These are phyloP conservation scores for Diaporthe longicolla DNA, from an alignment of 2,329 filamentous ascomycete species.

Conservation along the genomic window DNA sequence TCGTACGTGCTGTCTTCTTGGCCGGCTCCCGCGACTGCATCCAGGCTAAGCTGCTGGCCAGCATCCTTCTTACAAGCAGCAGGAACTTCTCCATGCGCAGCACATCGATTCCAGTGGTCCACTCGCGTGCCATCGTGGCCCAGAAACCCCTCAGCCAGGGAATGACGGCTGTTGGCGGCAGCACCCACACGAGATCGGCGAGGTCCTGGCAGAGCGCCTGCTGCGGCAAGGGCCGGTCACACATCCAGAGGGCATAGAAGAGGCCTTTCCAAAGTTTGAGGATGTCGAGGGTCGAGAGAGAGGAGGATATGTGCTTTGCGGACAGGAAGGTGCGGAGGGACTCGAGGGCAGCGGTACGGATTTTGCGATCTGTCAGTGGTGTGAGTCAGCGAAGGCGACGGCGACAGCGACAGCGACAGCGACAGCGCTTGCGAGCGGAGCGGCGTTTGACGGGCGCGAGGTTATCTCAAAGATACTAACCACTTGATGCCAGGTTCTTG, in stretches of 20 bases:
- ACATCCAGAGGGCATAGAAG: slow-evolving; percentile 95
- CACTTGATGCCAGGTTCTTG: slow-evolving; percentile 86
- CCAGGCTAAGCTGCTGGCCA: slow-evolving; percentile 77
- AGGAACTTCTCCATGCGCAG: slow-evolving; percentile 94
- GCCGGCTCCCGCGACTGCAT: slow-evolving; percentile 51
- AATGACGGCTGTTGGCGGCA: slow-evolving; percentile 62
- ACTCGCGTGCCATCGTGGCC: slow-evolving; percentile 78
- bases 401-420: slow-evolving; percentile 1
- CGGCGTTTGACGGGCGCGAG: neutral
- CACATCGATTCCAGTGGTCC: slow-evolving; percentile 76
- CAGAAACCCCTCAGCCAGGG: slow-evolving; percentile 76
- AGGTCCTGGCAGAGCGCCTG: slow-evolving; percentile 86
- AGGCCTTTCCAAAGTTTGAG: slow-evolving; percentile 96
- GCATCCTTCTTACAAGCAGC: slow-evolving; percentile 82
- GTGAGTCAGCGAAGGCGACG: slow-evolving; percentile 8
- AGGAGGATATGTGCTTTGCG: slow-evolving; percentile 62
- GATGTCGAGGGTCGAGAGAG: slow-evolving; percentile 78
- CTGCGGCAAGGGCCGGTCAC: slow-evolving; percentile 88
- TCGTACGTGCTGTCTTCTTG: slow-evolving; percentile 45
- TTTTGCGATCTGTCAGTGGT: slow-evolving; percentile 76
- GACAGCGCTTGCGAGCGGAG: neutral
- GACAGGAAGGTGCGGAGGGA: slow-evolving; percentile 85
- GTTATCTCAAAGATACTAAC: slow-evolving; percentile 64
- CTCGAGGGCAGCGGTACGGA: slow-evolving; percentile 81
- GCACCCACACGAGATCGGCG: slow-evolving; percentile 74